phyloP scores from a whole-genome alignment of 1,139 yeast genomes.

The Saccharomyces hybrid region DNA sequence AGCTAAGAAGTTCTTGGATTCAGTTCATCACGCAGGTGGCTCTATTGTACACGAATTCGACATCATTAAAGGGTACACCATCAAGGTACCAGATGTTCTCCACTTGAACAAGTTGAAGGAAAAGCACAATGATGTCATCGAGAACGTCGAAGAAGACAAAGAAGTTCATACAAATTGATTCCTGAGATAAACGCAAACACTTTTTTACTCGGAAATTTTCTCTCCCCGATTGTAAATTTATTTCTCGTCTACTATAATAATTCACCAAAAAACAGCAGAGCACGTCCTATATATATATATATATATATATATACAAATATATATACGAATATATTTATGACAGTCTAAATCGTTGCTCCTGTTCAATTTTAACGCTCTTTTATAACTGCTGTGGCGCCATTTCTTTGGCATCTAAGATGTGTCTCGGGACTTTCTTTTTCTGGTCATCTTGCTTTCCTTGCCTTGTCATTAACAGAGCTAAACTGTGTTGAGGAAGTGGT shows the following conservation, averaged over 20 bases:
- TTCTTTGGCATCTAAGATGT: not conserved
- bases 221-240: not conserved
- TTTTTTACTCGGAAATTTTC: not conserved
- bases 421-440: not conserved
- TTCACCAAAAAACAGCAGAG: not conserved
- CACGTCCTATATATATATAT: not conserved
- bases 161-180: slow-evolving; percentile 15
- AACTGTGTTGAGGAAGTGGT: not conserved
- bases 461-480: not conserved
- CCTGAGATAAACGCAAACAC: not conserved
- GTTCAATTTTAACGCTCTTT: not conserved
- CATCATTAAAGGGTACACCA: slow-evolving; percentile 58
- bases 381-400: not conserved
- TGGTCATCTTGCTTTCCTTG: not conserved
- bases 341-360: not conserved
- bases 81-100: slow-evolving; percentile 19
- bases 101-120: slow-evolving; percentile 18
- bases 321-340: no score
- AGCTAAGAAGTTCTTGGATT: slow-evolving; percentile 17
- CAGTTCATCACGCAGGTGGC: slow-evolving; percentile 47
- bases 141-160: slow-evolving; percentile 24
- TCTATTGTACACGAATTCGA: slow-evolving; percentile 54
- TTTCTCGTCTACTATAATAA: not conserved
- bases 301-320: not conserved
- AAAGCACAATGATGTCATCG: slow-evolving; percentile 18